Conservation (phyloP, 805 yeast genomes). For the Clavispora asparagi region DNA sequence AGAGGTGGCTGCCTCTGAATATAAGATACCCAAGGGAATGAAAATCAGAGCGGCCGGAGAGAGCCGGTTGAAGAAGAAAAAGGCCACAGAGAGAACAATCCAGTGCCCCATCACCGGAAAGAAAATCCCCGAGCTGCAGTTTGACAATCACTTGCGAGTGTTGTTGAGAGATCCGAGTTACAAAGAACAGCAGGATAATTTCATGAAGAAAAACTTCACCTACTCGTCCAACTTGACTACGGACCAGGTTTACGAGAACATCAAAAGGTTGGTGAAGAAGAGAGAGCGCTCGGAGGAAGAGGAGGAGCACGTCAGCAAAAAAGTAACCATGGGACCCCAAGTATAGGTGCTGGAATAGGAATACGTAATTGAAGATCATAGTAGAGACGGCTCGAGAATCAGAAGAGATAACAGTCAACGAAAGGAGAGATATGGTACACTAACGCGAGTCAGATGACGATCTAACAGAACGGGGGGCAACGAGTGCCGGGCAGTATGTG, state of each 20-base stretch:
- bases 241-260: slow-evolving; percentile 58
- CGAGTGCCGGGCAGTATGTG: too few relatives aligned
- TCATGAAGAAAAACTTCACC: slow-evolving; percentile 49
- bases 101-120: slow-evolving; percentile 79
- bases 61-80: slow-evolving; percentile 42
- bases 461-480: too few relatives aligned
- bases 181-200: slow-evolving; percentile 60
- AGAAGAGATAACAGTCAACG: too few relatives aligned
- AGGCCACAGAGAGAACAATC: slow-evolving; percentile 32
- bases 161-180: slow-evolving; percentile 75
- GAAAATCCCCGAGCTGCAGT: slow-evolving; percentile 62
- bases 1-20: background rate
- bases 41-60: slow-evolving; percentile 71
- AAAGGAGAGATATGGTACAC: too few relatives aligned
- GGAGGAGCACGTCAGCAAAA: slow-evolving; percentile 5
- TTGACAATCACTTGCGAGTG: slow-evolving; percentile 65
- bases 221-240: slow-evolving; percentile 45
- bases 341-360: background rate
- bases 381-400: too few relatives aligned
- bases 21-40: slow-evolving; percentile 42
- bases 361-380: background rate
- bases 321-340: slow-evolving; percentile 1
- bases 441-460: too few relatives aligned
- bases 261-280: slow-evolving; percentile 42
- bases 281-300: slow-evolving; percentile 13